A percentile compares a stretch with the other conserved stretches of the same genome.
Conservation (phyloP, 2,329 filamentous ascomycete genomes). For the Botryosphaeria dothidea region DNA sequence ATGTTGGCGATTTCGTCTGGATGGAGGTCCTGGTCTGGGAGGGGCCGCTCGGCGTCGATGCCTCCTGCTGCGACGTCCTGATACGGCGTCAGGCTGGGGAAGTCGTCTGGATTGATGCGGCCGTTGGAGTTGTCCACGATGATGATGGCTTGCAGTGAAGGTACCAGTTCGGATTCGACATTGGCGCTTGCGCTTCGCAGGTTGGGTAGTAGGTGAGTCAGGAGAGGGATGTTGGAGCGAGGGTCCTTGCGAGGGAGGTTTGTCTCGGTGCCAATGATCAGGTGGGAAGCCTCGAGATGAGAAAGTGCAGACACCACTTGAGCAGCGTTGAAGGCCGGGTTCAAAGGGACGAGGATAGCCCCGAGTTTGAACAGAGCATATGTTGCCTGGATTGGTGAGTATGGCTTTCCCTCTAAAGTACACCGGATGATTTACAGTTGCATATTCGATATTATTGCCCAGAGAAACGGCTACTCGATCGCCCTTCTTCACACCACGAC, state of each 20-base stretch:
- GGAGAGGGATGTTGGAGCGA: constrained; percentile 59
- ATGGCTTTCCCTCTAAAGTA: constrained; percentile 19
- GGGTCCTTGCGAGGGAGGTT: constrained; percentile 71
- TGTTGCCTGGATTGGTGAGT: constrained; percentile 49
- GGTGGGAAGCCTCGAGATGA: constrained; percentile 71
- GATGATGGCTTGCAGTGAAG: constrained; percentile 70
- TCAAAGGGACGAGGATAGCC: constrained; percentile 90
- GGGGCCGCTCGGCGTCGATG: background rate
- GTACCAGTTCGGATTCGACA: constrained; percentile 60
- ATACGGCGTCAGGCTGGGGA: constrained; percentile 44
- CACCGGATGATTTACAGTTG: constrained; percentile 55
- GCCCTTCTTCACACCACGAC: constrained; percentile 74
- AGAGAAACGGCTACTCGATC: constrained; percentile 83
- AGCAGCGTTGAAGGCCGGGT: constrained; percentile 79
- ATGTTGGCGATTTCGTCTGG: constrained; percentile 83
- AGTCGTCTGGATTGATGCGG: constrained; percentile 47
- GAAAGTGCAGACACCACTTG: constrained; percentile 78
- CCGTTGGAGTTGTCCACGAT: constrained; percentile 75
- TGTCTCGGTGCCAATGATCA: constrained; percentile 85
- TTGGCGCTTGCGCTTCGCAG: constrained; percentile 38
- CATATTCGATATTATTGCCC: constrained; percentile 83
- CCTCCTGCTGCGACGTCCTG: constrained; percentile 31
- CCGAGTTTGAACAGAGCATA: constrained; percentile 94
- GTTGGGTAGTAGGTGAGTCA: constrained; percentile 56
- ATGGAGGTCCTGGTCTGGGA: constrained; percentile 51